Conservation (phyloP, 164 flowering plant genomes). For the Berberis thunbergii region DNA sequence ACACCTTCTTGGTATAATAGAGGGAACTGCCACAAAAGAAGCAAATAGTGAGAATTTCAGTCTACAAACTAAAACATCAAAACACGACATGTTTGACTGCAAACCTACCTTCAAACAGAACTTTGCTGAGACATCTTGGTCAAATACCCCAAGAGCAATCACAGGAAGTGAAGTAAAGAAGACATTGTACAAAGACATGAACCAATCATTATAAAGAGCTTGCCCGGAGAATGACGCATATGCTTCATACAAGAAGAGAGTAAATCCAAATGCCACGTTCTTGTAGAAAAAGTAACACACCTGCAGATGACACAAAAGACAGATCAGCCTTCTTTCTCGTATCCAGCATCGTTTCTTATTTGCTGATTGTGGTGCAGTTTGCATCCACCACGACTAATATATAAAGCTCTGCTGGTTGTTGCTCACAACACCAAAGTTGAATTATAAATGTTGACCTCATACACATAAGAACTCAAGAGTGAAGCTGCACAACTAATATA, state of each 20-base stretch:
- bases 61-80: not conserved
- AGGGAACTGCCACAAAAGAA: constrained; percentile 11
- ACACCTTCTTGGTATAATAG: constrained; percentile 90
- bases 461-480: not conserved
- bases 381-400: too few species aligned
- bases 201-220: constrained; percentile 85
- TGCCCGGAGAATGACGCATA: constrained; percentile 68
- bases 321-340: not conserved
- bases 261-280: constrained; percentile 66
- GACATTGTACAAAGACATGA: constrained; percentile 27
- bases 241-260: constrained; percentile 62
- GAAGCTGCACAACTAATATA: not conserved
- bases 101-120: constrained; percentile 58
- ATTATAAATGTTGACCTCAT: too few species aligned
- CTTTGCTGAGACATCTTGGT: constrained; percentile 82
- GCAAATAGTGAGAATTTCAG: not conserved
- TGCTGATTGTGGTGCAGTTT: too few species aligned
- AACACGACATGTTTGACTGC: not conserved
- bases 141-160: constrained; percentile 72
- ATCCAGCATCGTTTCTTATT: too few species aligned
- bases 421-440: too few species aligned
- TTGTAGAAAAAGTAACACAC: constrained; percentile 96
- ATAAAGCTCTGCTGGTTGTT: too few species aligned
- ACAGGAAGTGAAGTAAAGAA: constrained; percentile 81
- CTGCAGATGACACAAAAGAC: constrained; percentile 30